Conservation (phyloP, 139 green algal species). For the Desmodesmus armatus region DNA sequence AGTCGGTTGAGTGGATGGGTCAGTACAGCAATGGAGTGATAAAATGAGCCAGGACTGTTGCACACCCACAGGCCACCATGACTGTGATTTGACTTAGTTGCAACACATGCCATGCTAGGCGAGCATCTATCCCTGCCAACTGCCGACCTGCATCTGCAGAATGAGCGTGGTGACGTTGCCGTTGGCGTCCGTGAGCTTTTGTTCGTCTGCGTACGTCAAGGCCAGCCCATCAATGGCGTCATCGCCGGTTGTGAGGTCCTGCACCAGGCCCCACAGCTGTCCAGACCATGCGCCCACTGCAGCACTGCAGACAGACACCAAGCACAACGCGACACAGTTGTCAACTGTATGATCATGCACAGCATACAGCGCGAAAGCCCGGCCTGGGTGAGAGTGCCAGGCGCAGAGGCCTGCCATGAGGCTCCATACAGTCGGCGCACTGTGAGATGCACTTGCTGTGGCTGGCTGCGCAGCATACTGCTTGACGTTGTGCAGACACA, state of each 20-base stretch:
- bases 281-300: conserved; percentile 38
- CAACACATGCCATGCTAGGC: no score
- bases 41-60: no score
- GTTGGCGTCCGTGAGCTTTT: background rate
- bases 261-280: conserved; percentile 30
- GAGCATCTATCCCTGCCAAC: background rate
- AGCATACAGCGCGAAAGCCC: background rate
- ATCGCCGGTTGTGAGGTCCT: background rate
- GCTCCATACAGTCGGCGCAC: no score
- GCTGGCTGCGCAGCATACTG: no score
- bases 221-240: conserved; percentile 37
- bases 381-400: no score
- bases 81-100: no score
- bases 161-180: background rate
- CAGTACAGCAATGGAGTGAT: no score
- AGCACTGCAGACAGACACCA: conserved; percentile 1
- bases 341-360: background rate
- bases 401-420: no score
- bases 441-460: no score
- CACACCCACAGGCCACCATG: no score
- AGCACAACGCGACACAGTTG: background rate
- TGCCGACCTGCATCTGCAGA: conserved; percentile 34
- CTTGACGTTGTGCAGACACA: no score
- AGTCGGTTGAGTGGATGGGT: no score
- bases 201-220: conserved; percentile 33